Evolutionary conservation across 495 filamentous ascomycete genomes (phyloP).

Genomic region (Podospora bellae-mahoneyi): DNA sequence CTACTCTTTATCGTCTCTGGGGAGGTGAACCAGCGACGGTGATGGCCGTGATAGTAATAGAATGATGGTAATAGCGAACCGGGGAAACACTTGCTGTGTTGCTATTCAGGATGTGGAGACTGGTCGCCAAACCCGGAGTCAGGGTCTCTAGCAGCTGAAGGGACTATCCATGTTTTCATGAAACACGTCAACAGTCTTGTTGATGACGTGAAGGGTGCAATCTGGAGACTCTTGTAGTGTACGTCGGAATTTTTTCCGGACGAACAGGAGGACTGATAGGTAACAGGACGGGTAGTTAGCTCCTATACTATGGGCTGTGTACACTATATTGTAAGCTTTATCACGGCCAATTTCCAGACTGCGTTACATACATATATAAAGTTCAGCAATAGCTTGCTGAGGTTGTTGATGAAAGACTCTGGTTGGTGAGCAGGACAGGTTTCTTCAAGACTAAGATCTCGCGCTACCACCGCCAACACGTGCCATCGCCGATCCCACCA

Average conservation of each 20-base stretch:
- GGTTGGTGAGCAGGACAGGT: background rate
- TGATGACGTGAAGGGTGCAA: background rate
- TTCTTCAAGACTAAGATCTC: conserved; percentile 20
- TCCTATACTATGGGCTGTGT: background rate
- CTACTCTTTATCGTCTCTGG: background rate
- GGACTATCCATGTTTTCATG: conserved; percentile 6
- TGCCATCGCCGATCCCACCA: conserved; percentile 13
- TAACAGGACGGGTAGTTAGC: too few species aligned
- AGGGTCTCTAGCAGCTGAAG: background rate
- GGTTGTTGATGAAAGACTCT: background rate
- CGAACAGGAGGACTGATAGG: background rate
- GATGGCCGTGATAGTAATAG: background rate
- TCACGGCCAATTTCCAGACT: background rate
- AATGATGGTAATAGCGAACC: background rate
- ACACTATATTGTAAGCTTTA: background rate
- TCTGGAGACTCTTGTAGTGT: background rate
- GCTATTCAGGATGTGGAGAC: background rate
- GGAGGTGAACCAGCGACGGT: background rate
- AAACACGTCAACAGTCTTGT: conserved; percentile 10
- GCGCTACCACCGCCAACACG: conserved; percentile 16
- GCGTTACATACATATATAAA: background rate
- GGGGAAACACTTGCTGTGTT: background rate
- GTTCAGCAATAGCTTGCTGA: background rate
- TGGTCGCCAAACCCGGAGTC: conserved; percentile 2
- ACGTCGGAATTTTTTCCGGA: background rate